Evolutionary conservation across 495 filamentous ascomycete species (phyloP), one percentile per base, ranked within the genome.

Genomic region (Opeltia flavorubescens): DNA sequence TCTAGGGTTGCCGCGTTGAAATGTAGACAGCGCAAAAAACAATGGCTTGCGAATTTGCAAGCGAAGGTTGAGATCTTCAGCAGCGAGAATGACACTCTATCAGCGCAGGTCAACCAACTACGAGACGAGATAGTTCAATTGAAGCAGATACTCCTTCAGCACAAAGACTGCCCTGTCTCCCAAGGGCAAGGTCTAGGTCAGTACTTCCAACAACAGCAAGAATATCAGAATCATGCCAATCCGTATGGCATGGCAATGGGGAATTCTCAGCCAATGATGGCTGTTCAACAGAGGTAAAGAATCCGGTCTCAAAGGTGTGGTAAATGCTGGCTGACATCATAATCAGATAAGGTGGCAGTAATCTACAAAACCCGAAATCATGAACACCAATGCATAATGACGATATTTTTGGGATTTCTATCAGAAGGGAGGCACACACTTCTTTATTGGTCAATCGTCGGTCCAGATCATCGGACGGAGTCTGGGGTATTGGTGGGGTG

Each of bases 11-110:
- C 91, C 30, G 91, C 91, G 21, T 69, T 98, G 43, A 98, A 98
- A 62, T 98, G 91, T 67, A 82, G 91, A 46, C 91, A 98, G 62
- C 80, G 91, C 5, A 98, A 98, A 72, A 98, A 98, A 69, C 91
- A 96, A 60, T 98, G 91, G 91, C 77, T 98, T 36, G 84, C 85
- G 13, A 98, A 94, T 59, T 74, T 98, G 2, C 91, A 98, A 63
- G 76, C 75, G 20, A 98, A 98, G 62, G 91, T 96, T 25, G 91
- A 98, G 58, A 66, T 94, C 35, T 96, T 84, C 58, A 85, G 78
- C 31, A 78, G 71, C 3, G 91, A 98, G 66, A 96, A 96, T 54
- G 91, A 98, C 55, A 77, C 76, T 4, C 74, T 98, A 42, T 84
- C 81, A 17, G 72, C 78, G 5, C 86, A 89, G 39, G 88, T 96